These are phyloP conservation scores for Trichoderma sp. DNA, from an alignment of 2,329 filamentous ascomycete species.

Conservation along the genomic window DNA sequence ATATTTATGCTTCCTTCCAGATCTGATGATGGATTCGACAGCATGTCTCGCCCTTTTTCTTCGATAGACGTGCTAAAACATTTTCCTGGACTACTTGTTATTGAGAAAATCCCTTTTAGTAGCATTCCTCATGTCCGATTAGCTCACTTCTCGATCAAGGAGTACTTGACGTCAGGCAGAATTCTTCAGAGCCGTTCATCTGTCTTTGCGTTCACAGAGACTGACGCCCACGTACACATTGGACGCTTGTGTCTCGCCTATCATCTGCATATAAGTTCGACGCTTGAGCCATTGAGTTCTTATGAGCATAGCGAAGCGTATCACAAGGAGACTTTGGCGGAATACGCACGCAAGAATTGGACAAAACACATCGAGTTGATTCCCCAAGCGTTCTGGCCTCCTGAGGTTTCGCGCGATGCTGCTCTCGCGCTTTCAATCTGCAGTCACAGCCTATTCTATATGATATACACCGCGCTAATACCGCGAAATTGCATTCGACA, in stretches of 20 bases:
- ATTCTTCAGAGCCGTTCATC: neutral
- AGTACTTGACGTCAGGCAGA: slow-evolving; percentile 13
- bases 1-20: slow-evolving; percentile 9
- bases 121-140: neutral
- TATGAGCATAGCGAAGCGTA: too few relatives aligned
- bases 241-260: slow-evolving; percentile 10
- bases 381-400: neutral
- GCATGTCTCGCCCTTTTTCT: neutral
- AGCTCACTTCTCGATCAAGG: slow-evolving; percentile 21
- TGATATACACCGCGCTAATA: neutral
- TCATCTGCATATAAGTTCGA: neutral
- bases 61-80: slow-evolving; percentile 1
- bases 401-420: neutral
- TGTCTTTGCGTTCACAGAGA: slow-evolving; percentile 2
- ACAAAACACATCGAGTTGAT: neutral
- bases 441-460: neutral
- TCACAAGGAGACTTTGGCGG: neutral
- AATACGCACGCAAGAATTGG: neutral
- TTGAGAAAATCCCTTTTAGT: neutral
- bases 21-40: neutral
- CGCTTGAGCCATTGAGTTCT: neutral
- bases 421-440: neutral
- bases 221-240: slow-evolving; percentile 10
- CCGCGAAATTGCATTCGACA: neutral
- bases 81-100: slow-evolving; percentile 4